These are phyloP conservation scores for Thielaviopsis populi DNA, from an alignment of 2,329 filamentous ascomycete species.

Conservation along the genomic window DNA sequence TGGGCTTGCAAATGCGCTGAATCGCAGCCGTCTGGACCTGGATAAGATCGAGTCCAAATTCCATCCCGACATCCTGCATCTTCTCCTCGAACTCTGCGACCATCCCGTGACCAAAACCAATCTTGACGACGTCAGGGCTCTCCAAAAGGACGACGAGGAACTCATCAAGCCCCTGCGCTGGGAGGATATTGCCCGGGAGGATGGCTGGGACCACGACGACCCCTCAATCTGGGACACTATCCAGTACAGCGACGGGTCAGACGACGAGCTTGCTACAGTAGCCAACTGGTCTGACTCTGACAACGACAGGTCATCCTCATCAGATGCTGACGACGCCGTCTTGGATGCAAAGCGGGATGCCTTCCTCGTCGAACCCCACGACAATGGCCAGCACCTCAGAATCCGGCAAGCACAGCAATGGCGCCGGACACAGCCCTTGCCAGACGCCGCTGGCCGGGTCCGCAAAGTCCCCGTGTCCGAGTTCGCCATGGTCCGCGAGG, in stretches of 20 bases:
- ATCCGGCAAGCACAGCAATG: slow-evolving; percentile 26
- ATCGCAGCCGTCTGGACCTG: slow-evolving; percentile 43
- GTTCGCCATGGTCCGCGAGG: slow-evolving; percentile 58
- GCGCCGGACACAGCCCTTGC: slow-evolving; percentile 25
- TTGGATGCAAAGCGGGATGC: slow-evolving; percentile 19
- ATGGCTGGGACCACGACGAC: slow-evolving; percentile 50
- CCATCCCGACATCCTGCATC: slow-evolving; percentile 63
- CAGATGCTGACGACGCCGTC: slow-evolving; percentile 1
- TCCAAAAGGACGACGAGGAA: slow-evolving; percentile 27
- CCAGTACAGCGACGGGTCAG: slow-evolving; percentile 53
- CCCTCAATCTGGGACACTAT: slow-evolving; percentile 55
- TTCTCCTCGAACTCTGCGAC: slow-evolving; percentile 71
- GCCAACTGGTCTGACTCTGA: slow-evolving; percentile 27
- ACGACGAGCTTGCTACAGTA: slow-evolving; percentile 28
- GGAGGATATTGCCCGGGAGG: slow-evolving; percentile 64
- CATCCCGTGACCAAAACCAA: slow-evolving; percentile 57
- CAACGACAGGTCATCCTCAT: slow-evolving; percentile 25
- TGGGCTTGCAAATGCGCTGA: slow-evolving; percentile 58
- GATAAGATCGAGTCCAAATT: slow-evolving; percentile 40
- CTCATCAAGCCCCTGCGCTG: slow-evolving; percentile 46
- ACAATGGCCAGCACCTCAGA: slow-evolving; percentile 23
- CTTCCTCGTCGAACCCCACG: slow-evolving; percentile 26
- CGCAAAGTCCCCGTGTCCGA: slow-evolving; percentile 46
- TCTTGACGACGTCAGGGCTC: slow-evolving; percentile 44
- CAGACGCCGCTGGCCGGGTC: slow-evolving; percentile 23